Evolutionary conservation across 1,284 basidiomycete species (phyloP), one percentile per base, ranked within the genome.

Genomic region (Trichosporon sp.): DNA sequence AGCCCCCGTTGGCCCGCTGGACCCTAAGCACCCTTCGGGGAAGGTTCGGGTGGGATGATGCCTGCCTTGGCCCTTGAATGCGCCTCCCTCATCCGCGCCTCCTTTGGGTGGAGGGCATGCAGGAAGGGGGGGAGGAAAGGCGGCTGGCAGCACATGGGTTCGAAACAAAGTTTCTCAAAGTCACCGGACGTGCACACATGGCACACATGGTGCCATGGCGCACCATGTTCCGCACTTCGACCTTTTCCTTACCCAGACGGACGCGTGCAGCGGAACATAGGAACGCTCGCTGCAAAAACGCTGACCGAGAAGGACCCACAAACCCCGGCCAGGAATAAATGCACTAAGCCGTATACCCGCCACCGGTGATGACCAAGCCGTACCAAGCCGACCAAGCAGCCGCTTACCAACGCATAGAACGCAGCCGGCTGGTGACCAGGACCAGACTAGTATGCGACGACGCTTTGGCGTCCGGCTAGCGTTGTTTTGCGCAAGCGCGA

Each of bases 161-260:
- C 35, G 51, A 54, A 54, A 54, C 51, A 54, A 26, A 54, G 51
- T 54, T 54, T 54, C 19, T 19, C 51, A 54, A 48, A 21, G 51
- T 54, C 51, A 16, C 51, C 51, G 51, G n/a, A 54, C 16, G 51
- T 16, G 51, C 51, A 54, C 51, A 54, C 51, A 54, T 54, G 51
- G 51, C 51, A 21, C 51, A 54, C 51, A 54, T 54, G 51, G 51
- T 54, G 51, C 51, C 51, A 54, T 54, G 19, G 51, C 21, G 51
- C 51, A 10, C 21, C 51, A 10, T 21, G 38, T 26, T 54, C 51
- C 51, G 51, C 51, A 54, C 51, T 26, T 37, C 35, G 35, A 37
- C 35, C 35, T 5, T 19, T 10, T 4, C n/a, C 48, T 19, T 51
- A 16, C n/a, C 48, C 26, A 26, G 26, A 26, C 51, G 51, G 43